Evolutionary conservation across 129 eudicot genomes (phyloP).

Genomic region (Pulicaria dysenterica): DNA sequence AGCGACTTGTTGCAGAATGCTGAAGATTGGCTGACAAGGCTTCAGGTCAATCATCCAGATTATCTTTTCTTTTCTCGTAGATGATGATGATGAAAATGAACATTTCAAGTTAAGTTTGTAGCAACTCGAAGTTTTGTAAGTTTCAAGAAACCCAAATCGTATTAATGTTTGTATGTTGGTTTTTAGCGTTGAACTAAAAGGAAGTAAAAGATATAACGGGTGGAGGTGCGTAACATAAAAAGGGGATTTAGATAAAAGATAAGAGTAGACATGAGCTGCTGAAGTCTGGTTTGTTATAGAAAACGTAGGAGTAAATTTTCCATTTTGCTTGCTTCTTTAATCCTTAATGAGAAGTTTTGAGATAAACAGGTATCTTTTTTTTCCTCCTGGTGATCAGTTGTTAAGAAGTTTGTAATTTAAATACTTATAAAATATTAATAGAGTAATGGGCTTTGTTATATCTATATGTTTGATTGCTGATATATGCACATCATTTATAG

Average conservation of each 20-base stretch:
- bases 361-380: conserved; percentile 25
- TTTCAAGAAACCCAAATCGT: conserved; percentile 26
- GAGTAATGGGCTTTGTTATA: background rate
- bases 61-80: conserved; percentile 71
- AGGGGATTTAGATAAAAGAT: too few species aligned
- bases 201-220: background rate
- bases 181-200: background rate
- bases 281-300: background rate
- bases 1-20: conserved; percentile 64
- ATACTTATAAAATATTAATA: conserved; percentile 1
- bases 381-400: conserved; percentile 35
- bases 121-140: conserved; percentile 16
- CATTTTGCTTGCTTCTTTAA: conserved; percentile 18
- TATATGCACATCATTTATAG: too few species aligned
- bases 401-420: conserved; percentile 21
- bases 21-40: conserved; percentile 56
- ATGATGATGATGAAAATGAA: conserved; percentile 23
- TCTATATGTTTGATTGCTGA: too few species aligned
- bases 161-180: conserved; percentile 6
- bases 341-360: background rate
- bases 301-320: conserved; percentile 15
- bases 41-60: conserved; percentile 87
- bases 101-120: background rate
- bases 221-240: too few species aligned
- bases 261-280: too few species aligned